Conservation (phyloP, 164 flowering plant genomes). For the Tetracentron sinense region DNA sequence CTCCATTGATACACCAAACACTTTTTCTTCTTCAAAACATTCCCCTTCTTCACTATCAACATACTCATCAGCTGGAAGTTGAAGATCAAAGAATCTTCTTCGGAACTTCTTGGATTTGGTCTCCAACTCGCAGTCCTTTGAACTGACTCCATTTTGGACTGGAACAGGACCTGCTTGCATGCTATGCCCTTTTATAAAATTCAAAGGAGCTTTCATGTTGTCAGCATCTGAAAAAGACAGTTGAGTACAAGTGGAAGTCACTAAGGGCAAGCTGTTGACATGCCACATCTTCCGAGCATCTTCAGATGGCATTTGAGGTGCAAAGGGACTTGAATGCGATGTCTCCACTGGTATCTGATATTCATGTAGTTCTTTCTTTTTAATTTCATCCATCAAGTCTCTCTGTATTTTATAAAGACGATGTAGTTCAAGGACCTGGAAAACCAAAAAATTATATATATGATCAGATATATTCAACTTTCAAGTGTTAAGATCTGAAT, state of each 20-base stretch:
- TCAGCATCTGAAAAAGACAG: constrained; percentile 47
- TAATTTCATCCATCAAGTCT: constrained; percentile 75
- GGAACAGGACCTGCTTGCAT: constrained; percentile 21
- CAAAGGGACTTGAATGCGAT: constrained; percentile 44
- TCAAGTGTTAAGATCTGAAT: neutral
- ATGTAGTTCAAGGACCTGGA: constrained; percentile 86
- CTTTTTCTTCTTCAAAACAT: constrained; percentile 41
- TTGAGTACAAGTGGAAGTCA: constrained; percentile 35
- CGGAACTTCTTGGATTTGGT: constrained; percentile 48
- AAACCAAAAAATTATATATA: constrained; percentile 4
- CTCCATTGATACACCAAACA: constrained; percentile 6
- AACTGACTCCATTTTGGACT: constrained; percentile 32
- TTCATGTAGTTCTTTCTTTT: constrained; percentile 44
- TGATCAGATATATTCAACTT: too few species aligned
- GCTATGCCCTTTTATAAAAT: constrained; percentile 38
- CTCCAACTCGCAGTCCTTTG: constrained; percentile 43
- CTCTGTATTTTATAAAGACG: constrained; percentile 81
- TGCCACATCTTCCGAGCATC: constrained; percentile 45
- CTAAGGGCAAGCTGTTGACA: constrained; percentile 33
- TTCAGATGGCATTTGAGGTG: constrained; percentile 47
- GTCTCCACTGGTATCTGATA: constrained; percentile 32
- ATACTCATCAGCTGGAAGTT: too few species aligned
- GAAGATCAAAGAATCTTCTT: constrained; percentile 45
- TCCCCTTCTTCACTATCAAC: too few species aligned
- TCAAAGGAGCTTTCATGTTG: constrained; percentile 37